Evolutionary conservation across 371 early-diverging fungal species (phyloP).

Genomic region (Thermomucor indicae-seudaticae): DNA sequence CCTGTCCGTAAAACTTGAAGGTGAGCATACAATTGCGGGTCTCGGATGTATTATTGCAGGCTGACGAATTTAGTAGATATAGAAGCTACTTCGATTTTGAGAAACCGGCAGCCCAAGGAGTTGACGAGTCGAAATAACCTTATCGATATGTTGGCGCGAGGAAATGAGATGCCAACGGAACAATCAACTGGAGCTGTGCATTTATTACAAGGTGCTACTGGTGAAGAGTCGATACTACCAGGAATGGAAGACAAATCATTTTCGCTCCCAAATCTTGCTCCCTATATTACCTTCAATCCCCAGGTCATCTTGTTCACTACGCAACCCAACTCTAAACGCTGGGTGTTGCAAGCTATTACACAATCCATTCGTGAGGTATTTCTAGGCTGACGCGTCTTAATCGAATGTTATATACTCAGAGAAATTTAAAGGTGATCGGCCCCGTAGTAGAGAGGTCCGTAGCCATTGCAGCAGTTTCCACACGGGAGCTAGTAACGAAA

Average conservation of each 20-base stretch:
- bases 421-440: conserved; percentile 49
- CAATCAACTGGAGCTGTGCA: conserved; percentile 1
- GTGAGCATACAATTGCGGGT: conserved; percentile 1
- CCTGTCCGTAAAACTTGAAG: conserved; percentile 74
- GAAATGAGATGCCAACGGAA: neutral
- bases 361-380: conserved; percentile 80
- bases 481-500: conserved; percentile 85
- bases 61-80: conserved; percentile 47
- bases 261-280: conserved; percentile 58
- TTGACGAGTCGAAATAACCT: conserved; percentile 24
- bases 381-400: neutral
- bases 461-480: conserved; percentile 86
- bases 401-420: neutral
- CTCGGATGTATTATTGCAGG: neutral
- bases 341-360: conserved; percentile 86
- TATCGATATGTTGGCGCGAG: conserved; percentile 9
- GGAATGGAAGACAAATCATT: conserved; percentile 1
- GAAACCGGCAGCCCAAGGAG: conserved; percentile 56
- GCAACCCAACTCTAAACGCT: conserved; percentile 79
- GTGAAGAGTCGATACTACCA: neutral
- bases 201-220: neutral
- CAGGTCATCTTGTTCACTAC: conserved; percentile 66
- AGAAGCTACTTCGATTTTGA: conserved; percentile 69
- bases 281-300: conserved; percentile 71
- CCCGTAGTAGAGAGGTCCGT: conserved; percentile 92